Conservation (phyloP, 2,329 filamentous ascomycete species). For the Calonectria multiphialidica region DNA sequence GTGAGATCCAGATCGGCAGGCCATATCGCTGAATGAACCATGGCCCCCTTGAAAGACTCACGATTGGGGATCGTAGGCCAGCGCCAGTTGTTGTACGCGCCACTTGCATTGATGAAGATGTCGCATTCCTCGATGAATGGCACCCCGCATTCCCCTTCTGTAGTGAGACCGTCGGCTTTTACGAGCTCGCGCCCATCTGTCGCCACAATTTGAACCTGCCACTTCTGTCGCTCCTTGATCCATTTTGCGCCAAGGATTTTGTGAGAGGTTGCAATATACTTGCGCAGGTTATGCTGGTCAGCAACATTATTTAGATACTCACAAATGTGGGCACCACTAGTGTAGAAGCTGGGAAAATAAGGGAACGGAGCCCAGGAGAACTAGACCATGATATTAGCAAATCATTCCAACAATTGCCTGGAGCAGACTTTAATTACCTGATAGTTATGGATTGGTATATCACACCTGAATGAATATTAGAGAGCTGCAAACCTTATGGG, state of each 20-base stretch:
- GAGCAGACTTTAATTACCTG: not conserved
- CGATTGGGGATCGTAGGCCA: not conserved
- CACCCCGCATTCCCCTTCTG: not conserved
- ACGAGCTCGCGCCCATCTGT: not conserved
- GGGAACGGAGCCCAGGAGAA: not conserved
- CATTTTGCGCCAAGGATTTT: not conserved
- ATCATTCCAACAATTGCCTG: not conserved
- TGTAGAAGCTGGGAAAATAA: not conserved
- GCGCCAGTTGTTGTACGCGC: not conserved
- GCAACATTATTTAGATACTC: not conserved
- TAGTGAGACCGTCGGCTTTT: not conserved
- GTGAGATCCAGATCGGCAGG: not conserved
- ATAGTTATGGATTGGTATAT: not conserved
- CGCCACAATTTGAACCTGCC: not conserved
- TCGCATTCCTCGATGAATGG: not conserved
- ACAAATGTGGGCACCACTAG: not conserved
- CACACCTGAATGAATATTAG: not conserved
- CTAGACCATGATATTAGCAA: not conserved
- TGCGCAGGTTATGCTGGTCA: not conserved
- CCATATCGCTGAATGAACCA: not conserved
- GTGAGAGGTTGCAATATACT: not conserved
- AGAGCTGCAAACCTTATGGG: not conserved
- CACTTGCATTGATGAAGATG: not conserved
- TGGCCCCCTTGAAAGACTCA: not conserved
- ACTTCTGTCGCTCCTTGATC: not conserved